phyloP scores from a whole-genome alignment of 176 grass and related monocot genomes.

The Triticum turgidum region DNA sequence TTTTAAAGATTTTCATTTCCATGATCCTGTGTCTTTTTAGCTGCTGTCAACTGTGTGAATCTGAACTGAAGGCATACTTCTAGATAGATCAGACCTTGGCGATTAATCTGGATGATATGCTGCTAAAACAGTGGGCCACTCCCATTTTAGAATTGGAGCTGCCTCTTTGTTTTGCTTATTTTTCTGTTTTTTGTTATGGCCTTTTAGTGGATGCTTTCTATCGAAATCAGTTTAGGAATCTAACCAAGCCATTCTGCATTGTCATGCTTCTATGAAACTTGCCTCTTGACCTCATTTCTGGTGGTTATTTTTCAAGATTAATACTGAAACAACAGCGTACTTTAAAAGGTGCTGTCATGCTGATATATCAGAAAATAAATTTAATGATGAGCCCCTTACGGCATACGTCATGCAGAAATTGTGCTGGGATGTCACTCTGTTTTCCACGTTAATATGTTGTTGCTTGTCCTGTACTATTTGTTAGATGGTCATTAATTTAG shows the following conservation, averaged over 20 bases:
- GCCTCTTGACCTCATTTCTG: not conserved
- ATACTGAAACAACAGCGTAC: not conserved
- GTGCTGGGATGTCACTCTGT: not conserved
- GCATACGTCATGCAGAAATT: not conserved
- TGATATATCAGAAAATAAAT: not conserved
- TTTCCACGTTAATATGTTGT: not conserved
- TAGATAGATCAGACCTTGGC: not conserved
- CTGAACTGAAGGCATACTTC: conserved; percentile 1
- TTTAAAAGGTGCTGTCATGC: not conserved
- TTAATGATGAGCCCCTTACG: not conserved
- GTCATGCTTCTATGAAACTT: not conserved
- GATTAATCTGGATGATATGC: not conserved
- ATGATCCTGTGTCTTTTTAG: not conserved
- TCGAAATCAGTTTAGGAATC: not conserved
- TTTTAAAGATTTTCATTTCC: not conserved
- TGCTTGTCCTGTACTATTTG: not conserved
- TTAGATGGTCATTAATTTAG: not conserved
- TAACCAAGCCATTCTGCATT: not conserved
- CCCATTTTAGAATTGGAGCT: not conserved
- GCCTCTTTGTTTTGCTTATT: not conserved
- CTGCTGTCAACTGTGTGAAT: not conserved
- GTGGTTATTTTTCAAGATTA: not conserved
- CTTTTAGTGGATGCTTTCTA: not conserved
- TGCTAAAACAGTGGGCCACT: not conserved
- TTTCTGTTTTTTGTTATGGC: not conserved